phyloP scores from a whole-genome alignment of 768 basidiomycete genomes.

The Paxillus ammoniavirescens region DNA sequence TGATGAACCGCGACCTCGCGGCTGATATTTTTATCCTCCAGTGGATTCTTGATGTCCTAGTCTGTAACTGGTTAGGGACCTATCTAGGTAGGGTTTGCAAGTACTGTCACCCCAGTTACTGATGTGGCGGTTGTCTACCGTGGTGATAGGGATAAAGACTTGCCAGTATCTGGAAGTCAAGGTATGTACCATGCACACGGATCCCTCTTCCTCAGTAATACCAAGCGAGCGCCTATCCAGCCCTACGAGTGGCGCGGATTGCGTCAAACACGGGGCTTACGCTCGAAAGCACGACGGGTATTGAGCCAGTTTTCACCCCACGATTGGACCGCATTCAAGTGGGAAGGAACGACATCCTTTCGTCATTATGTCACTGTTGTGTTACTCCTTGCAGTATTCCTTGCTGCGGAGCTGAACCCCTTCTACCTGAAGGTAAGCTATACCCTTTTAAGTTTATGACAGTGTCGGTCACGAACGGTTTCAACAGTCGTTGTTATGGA shows the following conservation, averaged over 20 bases:
- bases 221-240: conserved; percentile 35
- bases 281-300: conserved; percentile 77
- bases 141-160: conserved; percentile 70
- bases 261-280: conserved; percentile 71
- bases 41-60: conserved; percentile 85
- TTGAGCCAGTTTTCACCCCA: conserved; percentile 84
- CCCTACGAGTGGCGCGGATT: conserved; percentile 86
- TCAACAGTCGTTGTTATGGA: conserved; percentile 58
- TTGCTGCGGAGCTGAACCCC: conserved; percentile 83
- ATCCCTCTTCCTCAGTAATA: background rate
- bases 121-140: conserved; percentile 6
- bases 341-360: conserved; percentile 79
- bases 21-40: conserved; percentile 30
- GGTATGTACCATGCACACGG: conserved; percentile 35
- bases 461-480: conserved; percentile 35
- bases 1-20: conserved; percentile 4
- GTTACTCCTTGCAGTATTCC: conserved; percentile 69
- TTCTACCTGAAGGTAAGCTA: conserved; percentile 79
- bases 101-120: conserved; percentile 11
- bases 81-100: conserved; percentile 57
- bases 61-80: conserved; percentile 88
- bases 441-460: background rate
- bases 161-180: conserved; percentile 89
- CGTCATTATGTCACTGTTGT: conserved; percentile 75
- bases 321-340: conserved; percentile 85